Evolutionary conservation across 2,329 filamentous ascomycete species (phyloP).

Genomic region (Dryadomyces quercus-mongolicae): DNA sequence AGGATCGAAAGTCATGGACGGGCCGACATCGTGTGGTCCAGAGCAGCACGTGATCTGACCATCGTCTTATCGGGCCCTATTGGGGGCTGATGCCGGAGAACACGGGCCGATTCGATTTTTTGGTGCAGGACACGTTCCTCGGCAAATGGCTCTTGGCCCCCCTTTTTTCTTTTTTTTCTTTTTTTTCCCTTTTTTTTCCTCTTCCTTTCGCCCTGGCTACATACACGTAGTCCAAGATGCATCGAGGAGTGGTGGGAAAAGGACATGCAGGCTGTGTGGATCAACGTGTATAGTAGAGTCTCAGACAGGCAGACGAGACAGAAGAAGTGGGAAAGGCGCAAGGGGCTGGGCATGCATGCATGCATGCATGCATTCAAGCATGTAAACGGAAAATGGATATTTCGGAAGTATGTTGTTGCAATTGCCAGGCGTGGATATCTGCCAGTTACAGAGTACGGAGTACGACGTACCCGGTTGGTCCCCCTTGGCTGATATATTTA

Average conservation of each 20-base stretch:
- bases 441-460: neutral
- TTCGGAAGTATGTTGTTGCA: neutral
- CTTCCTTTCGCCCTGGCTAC: neutral
- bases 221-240: neutral
- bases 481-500: neutral
- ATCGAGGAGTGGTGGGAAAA: neutral
- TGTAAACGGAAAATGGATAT: no score
- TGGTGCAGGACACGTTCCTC: neutral
- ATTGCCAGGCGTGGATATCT: neutral
- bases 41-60: neutral
- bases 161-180: neutral
- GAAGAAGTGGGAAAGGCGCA: neutral
- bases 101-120: constrained; percentile 7
- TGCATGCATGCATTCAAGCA: neutral
- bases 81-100: neutral
- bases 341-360: neutral
- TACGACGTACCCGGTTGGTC: neutral
- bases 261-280: neutral
- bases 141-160: neutral
- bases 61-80: neutral
- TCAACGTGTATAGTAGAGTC: neutral
- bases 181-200: neutral
- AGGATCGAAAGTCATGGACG: neutral
- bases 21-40: neutral
- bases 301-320: neutral